Conservation (phyloP, 139 green algal species). For the Picochlorum sp. region DNA sequence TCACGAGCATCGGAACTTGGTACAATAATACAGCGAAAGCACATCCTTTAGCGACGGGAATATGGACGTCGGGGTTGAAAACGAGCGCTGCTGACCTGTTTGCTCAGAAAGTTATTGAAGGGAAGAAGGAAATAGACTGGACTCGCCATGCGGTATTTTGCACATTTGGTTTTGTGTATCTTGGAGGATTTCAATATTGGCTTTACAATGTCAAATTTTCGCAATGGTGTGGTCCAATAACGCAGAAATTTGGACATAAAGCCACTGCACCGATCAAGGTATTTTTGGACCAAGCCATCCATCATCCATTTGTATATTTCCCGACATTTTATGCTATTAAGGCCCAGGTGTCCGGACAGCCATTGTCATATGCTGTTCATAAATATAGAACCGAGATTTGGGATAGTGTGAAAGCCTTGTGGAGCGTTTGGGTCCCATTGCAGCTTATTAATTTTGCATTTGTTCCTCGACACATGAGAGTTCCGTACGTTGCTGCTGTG, state of each 20-base stretch:
- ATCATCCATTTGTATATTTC: slow-evolving; percentile 81
- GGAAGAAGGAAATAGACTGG: slow-evolving; percentile 61
- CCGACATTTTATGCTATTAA: slow-evolving; percentile 75
- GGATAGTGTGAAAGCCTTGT: slow-evolving; percentile 75
- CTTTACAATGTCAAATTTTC: slow-evolving; percentile 77
- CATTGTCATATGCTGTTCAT: slow-evolving; percentile 27
- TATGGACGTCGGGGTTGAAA: slow-evolving; percentile 77
- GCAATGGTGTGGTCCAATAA: slow-evolving; percentile 55
- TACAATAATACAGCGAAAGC: slow-evolving; percentile 51
- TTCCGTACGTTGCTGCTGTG: slow-evolving; percentile 54
- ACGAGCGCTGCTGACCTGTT: slow-evolving; percentile 77
- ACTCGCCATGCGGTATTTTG: slow-evolving; percentile 60
- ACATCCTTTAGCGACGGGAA: slow-evolving; percentile 48
- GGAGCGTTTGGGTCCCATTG: slow-evolving; percentile 69
- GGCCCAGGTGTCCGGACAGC: slow-evolving; percentile 40
- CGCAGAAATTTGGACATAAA: slow-evolving; percentile 47
- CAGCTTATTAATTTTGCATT: slow-evolving; percentile 80
- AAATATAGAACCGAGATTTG: slow-evolving; percentile 68
- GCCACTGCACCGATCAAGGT: slow-evolving; percentile 60
- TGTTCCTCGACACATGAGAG: slow-evolving; percentile 69
- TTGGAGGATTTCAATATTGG: slow-evolving; percentile 80
- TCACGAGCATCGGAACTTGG: slow-evolving; percentile 17
- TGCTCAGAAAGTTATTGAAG: slow-evolving; percentile 82
- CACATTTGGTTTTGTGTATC: slow-evolving; percentile 71
- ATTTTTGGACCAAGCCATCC: slow-evolving; percentile 72